Percentiles rank a stretch among this genome's conserved stretches.
These are phyloP conservation scores for Forsythia suspensa DNA, from an alignment of 257 asterid genomes.

Conservation along the genomic window DNA sequence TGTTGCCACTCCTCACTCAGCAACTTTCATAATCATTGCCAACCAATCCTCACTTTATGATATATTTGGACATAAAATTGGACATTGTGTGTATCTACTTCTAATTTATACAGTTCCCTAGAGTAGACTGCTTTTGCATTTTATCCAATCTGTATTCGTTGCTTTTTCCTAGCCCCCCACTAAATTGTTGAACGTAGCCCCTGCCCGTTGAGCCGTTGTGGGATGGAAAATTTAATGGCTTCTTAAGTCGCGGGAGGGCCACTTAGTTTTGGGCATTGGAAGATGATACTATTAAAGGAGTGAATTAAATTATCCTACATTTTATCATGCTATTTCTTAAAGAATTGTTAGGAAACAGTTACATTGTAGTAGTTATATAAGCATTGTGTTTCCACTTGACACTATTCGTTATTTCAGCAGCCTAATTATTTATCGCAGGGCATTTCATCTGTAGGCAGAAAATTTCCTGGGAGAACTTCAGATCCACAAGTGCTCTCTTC, in stretches of 20 bases:
- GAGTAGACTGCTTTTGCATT: background rate
- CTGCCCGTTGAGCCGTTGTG: background rate
- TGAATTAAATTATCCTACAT: background rate
- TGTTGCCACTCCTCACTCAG: background rate
- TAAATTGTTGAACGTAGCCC: background rate
- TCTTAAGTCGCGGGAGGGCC: background rate
- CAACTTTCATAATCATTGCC: background rate
- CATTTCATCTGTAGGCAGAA: constrained; percentile 35
- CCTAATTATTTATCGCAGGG: constrained; percentile 41
- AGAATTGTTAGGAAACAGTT: background rate
- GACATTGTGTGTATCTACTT: background rate
- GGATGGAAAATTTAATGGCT: background rate
- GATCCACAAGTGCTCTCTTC: constrained; percentile 30
- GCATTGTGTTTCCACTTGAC: background rate
- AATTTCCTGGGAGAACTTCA: constrained; percentile 25
- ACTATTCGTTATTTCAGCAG: background rate
- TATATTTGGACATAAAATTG: background rate
- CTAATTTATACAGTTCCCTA: background rate
- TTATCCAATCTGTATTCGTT: background rate
- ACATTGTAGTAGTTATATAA: background rate
- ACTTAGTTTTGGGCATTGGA: background rate
- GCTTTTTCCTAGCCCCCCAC: background rate
- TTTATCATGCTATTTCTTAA: background rate
- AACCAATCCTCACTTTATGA: background rate
- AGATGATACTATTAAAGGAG: background rate